Conservation (phyloP, 495 filamentous ascomycete species). For the Daldinia caldariorum region DNA sequence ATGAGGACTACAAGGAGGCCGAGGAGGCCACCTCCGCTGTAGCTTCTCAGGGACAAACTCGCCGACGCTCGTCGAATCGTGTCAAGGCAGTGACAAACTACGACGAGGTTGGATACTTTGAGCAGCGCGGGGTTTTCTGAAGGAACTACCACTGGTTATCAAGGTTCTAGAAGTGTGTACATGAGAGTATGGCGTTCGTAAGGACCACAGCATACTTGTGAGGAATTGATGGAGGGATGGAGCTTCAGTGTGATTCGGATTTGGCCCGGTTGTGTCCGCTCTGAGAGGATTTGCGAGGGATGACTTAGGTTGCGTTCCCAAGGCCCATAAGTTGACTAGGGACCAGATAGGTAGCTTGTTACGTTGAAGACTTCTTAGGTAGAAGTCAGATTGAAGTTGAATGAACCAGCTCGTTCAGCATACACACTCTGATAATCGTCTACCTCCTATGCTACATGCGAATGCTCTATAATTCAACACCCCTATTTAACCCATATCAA, state of each 20-base stretch:
- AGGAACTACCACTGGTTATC: neutral
- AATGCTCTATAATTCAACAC: neutral
- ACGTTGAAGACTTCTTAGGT: neutral
- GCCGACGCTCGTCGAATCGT: neutral
- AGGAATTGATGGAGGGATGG: too few species aligned
- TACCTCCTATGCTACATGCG: neutral
- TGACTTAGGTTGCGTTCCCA: neutral
- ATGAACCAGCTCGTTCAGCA: neutral
- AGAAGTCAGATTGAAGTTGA: neutral
- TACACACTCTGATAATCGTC: neutral
- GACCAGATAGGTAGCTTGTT: neutral
- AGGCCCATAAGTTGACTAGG: too few species aligned
- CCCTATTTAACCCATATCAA: neutral
- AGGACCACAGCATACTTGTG: neutral
- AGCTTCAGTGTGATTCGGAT: too few species aligned
- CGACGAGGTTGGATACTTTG: neutral
- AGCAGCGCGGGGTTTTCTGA: neutral
- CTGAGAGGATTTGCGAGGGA: neutral
- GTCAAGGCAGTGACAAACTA: neutral
- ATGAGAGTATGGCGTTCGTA: neutral
- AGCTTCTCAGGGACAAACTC: neutral
- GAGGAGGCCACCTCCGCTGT: too few species aligned
- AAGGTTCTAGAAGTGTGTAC: neutral
- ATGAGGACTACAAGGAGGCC: too few species aligned
- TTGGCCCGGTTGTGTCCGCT: neutral